Evolutionary conservation across 225 moss, liverwort and hornwort species (phyloP).

Genomic region (Anthoceros angustus): DNA sequence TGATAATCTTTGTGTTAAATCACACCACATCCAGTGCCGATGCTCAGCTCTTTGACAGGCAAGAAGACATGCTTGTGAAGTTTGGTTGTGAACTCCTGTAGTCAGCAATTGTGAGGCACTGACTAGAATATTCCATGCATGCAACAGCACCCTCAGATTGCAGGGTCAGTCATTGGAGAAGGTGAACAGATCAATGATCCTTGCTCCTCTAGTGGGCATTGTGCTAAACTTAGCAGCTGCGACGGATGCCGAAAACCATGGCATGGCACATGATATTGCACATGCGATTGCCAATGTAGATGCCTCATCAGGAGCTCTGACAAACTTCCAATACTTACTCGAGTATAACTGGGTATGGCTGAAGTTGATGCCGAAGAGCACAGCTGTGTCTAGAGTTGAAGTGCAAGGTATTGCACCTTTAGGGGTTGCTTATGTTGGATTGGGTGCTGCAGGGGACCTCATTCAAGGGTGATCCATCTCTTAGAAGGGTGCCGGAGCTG

Average conservation of each 20-base stretch:
- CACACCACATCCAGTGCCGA: constrained; percentile 81
- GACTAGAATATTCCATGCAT: not conserved
- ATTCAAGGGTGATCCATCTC: constrained; percentile 87
- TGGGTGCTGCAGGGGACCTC: constrained; percentile 33
- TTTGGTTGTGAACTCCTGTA: constrained; percentile 2
- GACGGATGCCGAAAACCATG: constrained; percentile 23
- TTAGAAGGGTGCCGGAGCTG: constrained; percentile 48
- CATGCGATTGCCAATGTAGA: constrained; percentile 63
- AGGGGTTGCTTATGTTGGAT: not conserved
- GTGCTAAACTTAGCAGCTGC: constrained; percentile 58
- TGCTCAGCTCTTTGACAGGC: constrained; percentile 87
- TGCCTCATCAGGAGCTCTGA: constrained; percentile 44
- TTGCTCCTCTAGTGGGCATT: constrained; percentile 89
- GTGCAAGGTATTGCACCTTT: not conserved
- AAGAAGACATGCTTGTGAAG: not conserved
- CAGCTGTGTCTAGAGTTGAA: not conserved
- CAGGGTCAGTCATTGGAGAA: constrained; percentile 73
- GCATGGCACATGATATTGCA: constrained; percentile 54
- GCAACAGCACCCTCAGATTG: constrained; percentile 60
- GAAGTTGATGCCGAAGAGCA: no score
- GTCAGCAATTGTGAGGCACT: not conserved
- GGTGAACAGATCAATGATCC: constrained; percentile 71
- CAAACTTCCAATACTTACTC: constrained; percentile 73
- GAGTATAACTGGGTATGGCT: constrained; percentile 69
- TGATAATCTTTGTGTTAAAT: constrained; percentile 82